These are phyloP conservation scores for Collariella sp. DNA, from an alignment of 495 filamentous ascomycete species.

Conservation along the genomic window DNA sequence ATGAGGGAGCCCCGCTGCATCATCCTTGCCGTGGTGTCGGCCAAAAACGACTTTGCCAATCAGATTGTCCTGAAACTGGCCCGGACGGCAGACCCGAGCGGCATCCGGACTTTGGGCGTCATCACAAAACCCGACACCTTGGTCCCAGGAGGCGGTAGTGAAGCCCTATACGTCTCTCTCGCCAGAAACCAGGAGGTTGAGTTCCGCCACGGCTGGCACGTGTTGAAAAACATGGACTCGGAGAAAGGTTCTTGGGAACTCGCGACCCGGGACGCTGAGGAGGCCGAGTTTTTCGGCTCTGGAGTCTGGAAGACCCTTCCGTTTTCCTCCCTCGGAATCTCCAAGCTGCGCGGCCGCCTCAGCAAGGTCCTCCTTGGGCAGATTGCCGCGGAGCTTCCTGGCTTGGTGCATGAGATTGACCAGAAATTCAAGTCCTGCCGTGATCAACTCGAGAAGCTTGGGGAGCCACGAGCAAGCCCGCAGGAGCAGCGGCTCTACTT, in stretches of 20 bases:
- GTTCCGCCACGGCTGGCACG: constrained; percentile 65
- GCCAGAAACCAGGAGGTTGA: constrained; percentile 52
- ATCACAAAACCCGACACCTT: constrained; percentile 76
- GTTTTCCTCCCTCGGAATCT: constrained; percentile 36
- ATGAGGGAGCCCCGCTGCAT: constrained; percentile 52
- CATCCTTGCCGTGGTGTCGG: constrained; percentile 57
- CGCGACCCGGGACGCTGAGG: constrained; percentile 32
- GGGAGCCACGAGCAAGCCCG: constrained; percentile 38
- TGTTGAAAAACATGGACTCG: constrained; percentile 54
- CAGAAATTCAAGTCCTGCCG: constrained; percentile 27
- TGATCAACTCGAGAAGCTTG: constrained; percentile 37
- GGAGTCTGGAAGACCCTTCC: constrained; percentile 35
- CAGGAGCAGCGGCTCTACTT: constrained; percentile 48
- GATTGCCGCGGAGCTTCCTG: constrained; percentile 50
- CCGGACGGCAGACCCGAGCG: constrained; percentile 62
- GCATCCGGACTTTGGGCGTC: constrained; percentile 71
- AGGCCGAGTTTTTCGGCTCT: constrained; percentile 35
- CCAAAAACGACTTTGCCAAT: constrained; percentile 53
- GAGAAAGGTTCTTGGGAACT: constrained; percentile 34
- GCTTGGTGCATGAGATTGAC: constrained; percentile 51
- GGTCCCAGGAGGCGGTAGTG: constrained; percentile 36
- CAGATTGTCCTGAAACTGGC: constrained; percentile 63
- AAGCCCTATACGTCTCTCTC: constrained; percentile 45
- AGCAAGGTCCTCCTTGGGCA: constrained; percentile 50
- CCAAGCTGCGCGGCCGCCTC: constrained; percentile 41